Base-by-base conservation (phyloP, 106 monocot genomes). In the Acorus gramineus region DNA sequence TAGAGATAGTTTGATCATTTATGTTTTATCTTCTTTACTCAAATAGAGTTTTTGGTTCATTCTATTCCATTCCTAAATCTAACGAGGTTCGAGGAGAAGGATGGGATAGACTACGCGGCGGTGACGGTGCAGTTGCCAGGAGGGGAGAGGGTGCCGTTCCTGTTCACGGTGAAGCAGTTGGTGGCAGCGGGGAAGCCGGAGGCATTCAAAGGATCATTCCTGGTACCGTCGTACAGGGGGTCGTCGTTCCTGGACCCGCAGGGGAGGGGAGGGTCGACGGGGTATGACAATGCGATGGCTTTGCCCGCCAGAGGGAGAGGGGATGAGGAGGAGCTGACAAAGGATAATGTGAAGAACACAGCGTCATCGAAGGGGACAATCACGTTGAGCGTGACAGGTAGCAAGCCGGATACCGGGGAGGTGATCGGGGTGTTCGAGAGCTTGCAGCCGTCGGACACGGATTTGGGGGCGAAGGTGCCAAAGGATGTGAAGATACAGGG, bases 401-500 rank as follows among this genome's bases (percentile, higher is more conserved):
- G 80, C 78, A 91, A 83, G 65, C 84, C 95, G 8, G 95, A 90
- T 47, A 68, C 90, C 57, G 95, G 95, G 3, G 95, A 96, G 78
- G 72, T 90, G 14, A 90, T 96, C 68, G 95, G 95, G 2, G 87
- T 87, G 67, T 96, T 96, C 52, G 95, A 96, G 85, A 96, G 95
- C 76, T 1, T 96, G 49, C 95, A 96, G 87, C 87, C 95, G 4
- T 96, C 95, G 2, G 95, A 96, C 55, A 96, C 95, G 3, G 95
- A 96, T 72, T 55, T 96, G 44, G 95, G 95, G 4, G 76, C 90
- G 4, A 96, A 96, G 78, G 82, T 69, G 14, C 85, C 95, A 2
- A 96, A 96, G 85, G 95, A 90, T 54, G 95, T 96, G 7, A 96
- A 96, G 85, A 90, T 96, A 71, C 84, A 84, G 71, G 95, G 95